Evolutionary conservation across 805 yeast genomes (phyloP), one percentile per base, ranked within the genome.

Genomic region (Kazachstania martiniae): DNA sequence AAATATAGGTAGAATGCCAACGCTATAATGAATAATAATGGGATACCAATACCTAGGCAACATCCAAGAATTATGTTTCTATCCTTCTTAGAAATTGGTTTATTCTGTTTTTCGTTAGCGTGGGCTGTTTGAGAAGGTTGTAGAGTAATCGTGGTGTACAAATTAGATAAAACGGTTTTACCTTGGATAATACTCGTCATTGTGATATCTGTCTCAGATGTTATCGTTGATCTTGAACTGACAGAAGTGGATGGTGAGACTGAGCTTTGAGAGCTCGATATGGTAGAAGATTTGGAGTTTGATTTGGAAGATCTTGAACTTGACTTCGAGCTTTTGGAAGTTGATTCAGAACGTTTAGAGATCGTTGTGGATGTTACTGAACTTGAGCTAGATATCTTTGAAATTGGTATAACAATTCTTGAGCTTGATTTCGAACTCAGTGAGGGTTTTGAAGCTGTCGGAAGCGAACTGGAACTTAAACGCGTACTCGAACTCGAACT

Each of bases 1-100:
- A 55, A 55, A 36, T 42, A 48, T 31, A 48, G 37, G 31, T 57
- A 57, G 3, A 54, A 28, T n/a, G 53, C 21, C 6, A 51, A 34
- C 4, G 39, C 31, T 3, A 41, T 34, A 3, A 44, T 42, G 1
- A 58, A 25, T 2, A 75, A 49, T 0, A 70, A 41, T 2, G 87
- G 82, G 1, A 76, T 74, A 32, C 83, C 83, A 10, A 80, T 68
- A 34, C 86, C 86, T 5, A 78, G 77, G 18, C 73, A 77, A 37
- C 77, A 75, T 25, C 86, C 86, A 32, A 77, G 66, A 16, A 78
- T 72, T 22, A 77, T 66, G 35, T 67, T 68, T 34, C 70, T 63
- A 37, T 68, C 56, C 31, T 68, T 65, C 12, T 61, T 46, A 1
- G 77, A 63, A 6, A 75, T 10, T 8, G 22, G 8, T 8, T 8